Conservation (phyloP, 2,329 filamentous ascomycete species). For the Pseudocercospora crystallina region DNA sequence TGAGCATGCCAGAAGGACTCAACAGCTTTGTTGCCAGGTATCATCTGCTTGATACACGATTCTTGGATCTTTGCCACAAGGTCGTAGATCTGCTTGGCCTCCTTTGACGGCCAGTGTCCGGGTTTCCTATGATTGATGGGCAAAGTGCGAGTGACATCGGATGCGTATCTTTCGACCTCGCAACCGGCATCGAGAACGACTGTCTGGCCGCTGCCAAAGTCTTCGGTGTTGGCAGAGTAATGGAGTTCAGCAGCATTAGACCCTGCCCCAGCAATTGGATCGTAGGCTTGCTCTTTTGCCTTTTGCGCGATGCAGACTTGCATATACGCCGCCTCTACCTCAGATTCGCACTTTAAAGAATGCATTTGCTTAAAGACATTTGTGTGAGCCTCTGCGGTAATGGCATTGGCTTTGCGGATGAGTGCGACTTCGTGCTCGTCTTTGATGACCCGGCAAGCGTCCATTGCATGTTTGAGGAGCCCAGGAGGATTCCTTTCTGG, state of each 20-base stretch:
- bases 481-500: no score
- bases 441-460: slow-evolving; percentile 78
- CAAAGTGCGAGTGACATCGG: slow-evolving; percentile 86
- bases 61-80: slow-evolving; percentile 84
- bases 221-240: slow-evolving; percentile 76
- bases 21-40: slow-evolving; percentile 75
- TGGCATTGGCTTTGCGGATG: slow-evolving; percentile 75
- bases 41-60: slow-evolving; percentile 69
- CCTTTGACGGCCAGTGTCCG: slow-evolving; percentile 64
- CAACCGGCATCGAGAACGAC: slow-evolving; percentile 84
- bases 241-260: slow-evolving; percentile 82
- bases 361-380: slow-evolving; percentile 66
- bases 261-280: slow-evolving; percentile 83
- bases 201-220: slow-evolving; percentile 67
- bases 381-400: slow-evolving; percentile 76
- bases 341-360: slow-evolving; percentile 70
- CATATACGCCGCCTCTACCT: slow-evolving; percentile 78
- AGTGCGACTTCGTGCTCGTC: slow-evolving; percentile 80
- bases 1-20: slow-evolving; percentile 77
- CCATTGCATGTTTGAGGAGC: slow-evolving; percentile 60
- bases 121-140: slow-evolving; percentile 57
- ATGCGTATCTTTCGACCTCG: slow-evolving; percentile 82
- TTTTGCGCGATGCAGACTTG: slow-evolving; percentile 70
- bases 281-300: slow-evolving; percentile 78
- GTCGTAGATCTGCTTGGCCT: slow-evolving; percentile 71